phyloP scores from a whole-genome alignment of 129 eudicot genomes.

The Saussurea involucrata region DNA sequence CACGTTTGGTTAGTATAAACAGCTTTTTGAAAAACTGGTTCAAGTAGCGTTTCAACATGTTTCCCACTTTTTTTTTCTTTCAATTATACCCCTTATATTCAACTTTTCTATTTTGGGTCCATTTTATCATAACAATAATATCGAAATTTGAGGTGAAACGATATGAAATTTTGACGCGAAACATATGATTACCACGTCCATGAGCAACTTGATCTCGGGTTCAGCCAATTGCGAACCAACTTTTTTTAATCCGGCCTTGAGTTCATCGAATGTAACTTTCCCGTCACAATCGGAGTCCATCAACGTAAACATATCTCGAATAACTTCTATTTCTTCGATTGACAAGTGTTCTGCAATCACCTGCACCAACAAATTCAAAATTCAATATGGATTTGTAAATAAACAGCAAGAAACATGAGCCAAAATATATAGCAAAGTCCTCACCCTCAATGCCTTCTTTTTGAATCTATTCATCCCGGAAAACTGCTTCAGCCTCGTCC shows the following conservation, averaged over 20 bases:
- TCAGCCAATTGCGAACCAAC: conserved; percentile 98
- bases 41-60: too few species aligned
- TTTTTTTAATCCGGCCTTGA: conserved; percentile 71
- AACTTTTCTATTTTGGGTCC: too few species aligned
- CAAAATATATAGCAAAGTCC: neutral
- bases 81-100: too few species aligned
- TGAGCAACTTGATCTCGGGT: conserved; percentile 88
- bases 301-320: conserved; percentile 79
- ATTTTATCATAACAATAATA: too few species aligned
- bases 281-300: conserved; percentile 97
- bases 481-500: conserved; percentile 90
- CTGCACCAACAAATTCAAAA: conserved; percentile 29
- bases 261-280: conserved; percentile 83
- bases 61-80: too few species aligned
- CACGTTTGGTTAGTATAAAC: too few species aligned
- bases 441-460: conserved; percentile 93
- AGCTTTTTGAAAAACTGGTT: too few species aligned
- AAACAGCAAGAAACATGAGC: neutral
- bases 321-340: conserved; percentile 89
- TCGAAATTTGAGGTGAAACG: neutral
- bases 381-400: neutral
- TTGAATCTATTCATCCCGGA: conserved; percentile 91
- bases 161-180: neutral
- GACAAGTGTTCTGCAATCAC: conserved; percentile 95
- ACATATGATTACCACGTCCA: conserved; percentile 96